Evolutionary conservation across 306 rosid species (phyloP), one percentile per base, ranked within the genome.

Genomic region (Quercus dentata): DNA sequence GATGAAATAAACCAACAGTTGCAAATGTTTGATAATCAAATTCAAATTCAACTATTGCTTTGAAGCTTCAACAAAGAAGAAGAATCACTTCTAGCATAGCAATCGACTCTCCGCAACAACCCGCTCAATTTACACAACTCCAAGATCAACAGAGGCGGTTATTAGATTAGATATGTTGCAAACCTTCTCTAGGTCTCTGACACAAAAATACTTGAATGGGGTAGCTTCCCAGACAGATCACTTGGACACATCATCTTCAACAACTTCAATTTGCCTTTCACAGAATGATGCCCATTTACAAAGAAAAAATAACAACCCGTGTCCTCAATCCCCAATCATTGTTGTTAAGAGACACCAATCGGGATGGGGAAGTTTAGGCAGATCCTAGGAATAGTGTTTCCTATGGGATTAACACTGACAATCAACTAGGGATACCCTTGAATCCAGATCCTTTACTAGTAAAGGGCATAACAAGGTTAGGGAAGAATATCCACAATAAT

Each of bases 191-290:
- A 2, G 30, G 30, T 28, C 30, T 28, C 30, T 28, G 3, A 28
- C 30, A 4, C 41, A 90, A 51, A 78, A 85, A 3, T 88, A 84
- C 82, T 82, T 89, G 67, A 92, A 76, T 46, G 76, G 86, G 52
- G 78, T 84, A 10, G 81, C 90, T 79, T 72, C 69, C 35, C 92
- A 87, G 62, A 84, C 96, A 23, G 98, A 95, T 84, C 92, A 85
- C 91, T 87, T 92, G 94, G 99, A 92, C 71, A 88, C 98, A 7
- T 95, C 99, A 27, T 95, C 99, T 82, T 95, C 99, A 19, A 94
- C 94, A 15, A 87, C 97, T 46, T 92, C 99, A 64, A 95, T 86
- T 74, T 86, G 97, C 87, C 85, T 92, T 70, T 92, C 97, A 28
- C 97, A 90, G 85, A 91, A 83, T 57, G 92, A 91, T 19, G 86